Conservation (phyloP, 2,329 filamentous ascomycete genomes). For the Hymenoscyphus repandus region DNA sequence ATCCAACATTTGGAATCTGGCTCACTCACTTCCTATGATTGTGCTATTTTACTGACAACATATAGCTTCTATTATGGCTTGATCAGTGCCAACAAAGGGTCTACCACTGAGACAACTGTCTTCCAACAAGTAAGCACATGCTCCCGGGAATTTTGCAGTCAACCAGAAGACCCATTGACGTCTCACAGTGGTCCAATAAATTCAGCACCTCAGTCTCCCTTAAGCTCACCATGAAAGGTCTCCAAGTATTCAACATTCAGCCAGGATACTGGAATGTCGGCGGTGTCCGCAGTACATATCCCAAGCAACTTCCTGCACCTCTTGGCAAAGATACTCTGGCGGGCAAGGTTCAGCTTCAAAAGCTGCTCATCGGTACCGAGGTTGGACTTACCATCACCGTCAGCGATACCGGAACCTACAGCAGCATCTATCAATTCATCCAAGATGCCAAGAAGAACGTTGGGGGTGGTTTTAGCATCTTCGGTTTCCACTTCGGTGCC, state of each 20-base stretch:
- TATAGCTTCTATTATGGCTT: not conserved
- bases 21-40: too few relatives aligned
- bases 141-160: not conserved
- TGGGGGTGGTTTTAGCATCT: conserved; percentile 8
- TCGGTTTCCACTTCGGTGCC: conserved; percentile 10
- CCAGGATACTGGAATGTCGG: conserved; percentile 8
- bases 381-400: conserved; percentile 12
- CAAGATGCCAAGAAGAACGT: conserved; percentile 3
- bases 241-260: not conserved
- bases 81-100: not conserved
- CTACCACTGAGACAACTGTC: not conserved
- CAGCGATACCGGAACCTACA: conserved; percentile 6
- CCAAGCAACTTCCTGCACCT: conserved; percentile 1
- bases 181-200: not conserved
- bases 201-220: conserved; percentile 1
- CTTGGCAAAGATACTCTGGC: conserved; percentile 6
- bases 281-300: conserved; percentile 8
- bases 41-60: too few relatives aligned
- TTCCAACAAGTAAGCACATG: not conserved
- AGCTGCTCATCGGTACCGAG: conserved; percentile 9
- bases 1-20: too few relatives aligned
- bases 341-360: conserved; percentile 5
- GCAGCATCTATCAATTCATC: conserved; percentile 5
- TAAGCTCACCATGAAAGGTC: conserved; percentile 3
- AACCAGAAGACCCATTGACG: not conserved